Conservation (phyloP, 148 eudicot genomes). For the Pouteria glomerata region DNA sequence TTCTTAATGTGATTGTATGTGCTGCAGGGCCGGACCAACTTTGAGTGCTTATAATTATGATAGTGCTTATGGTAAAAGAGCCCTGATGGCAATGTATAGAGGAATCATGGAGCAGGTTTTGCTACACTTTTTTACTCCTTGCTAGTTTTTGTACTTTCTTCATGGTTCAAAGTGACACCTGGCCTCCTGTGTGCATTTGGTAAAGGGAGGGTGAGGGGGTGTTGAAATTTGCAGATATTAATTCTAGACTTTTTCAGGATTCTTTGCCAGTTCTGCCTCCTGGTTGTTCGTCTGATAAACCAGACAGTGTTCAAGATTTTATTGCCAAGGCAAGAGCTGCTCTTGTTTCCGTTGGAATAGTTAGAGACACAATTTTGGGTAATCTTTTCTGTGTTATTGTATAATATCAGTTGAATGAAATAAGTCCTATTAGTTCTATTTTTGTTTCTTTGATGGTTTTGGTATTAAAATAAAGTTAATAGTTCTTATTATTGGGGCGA, state of each 20-base stretch:
- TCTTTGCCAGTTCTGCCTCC: conserved; percentile 84
- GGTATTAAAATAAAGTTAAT: not conserved
- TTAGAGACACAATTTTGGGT: conserved; percentile 73
- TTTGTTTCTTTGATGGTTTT: not conserved
- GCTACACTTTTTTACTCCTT: not conserved
- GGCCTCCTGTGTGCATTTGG: not conserved
- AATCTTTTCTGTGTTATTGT: conserved; percentile 16
- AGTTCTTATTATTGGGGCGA: not conserved
- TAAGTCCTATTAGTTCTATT: not conserved
- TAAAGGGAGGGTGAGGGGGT: not conserved
- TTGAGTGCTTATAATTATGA: conserved; percentile 93
- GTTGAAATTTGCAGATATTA: not conserved
- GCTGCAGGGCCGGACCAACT: conserved; percentile 81
- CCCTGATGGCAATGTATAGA: conserved; percentile 65
- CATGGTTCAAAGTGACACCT: not conserved
- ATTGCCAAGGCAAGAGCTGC: conserved; percentile 84
- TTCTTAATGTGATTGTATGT: conserved; percentile 1
- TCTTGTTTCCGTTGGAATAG: conserved; percentile 89
- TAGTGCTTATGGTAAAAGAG: conserved; percentile 79
- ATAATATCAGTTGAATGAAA: not conserved
- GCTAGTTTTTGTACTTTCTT: not conserved
- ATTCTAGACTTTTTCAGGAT: conserved; percentile 45
- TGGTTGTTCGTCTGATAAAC: conserved; percentile 79
- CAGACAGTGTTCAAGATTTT: conserved; percentile 72
- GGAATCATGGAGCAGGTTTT: conserved; percentile 87